Percentiles rank a stretch among this genome's conserved stretches.
Evolutionary conservation across 192 early-diverging fungal genomes (phyloP).

Genomic region (Backusella parvicylindrica): DNA sequence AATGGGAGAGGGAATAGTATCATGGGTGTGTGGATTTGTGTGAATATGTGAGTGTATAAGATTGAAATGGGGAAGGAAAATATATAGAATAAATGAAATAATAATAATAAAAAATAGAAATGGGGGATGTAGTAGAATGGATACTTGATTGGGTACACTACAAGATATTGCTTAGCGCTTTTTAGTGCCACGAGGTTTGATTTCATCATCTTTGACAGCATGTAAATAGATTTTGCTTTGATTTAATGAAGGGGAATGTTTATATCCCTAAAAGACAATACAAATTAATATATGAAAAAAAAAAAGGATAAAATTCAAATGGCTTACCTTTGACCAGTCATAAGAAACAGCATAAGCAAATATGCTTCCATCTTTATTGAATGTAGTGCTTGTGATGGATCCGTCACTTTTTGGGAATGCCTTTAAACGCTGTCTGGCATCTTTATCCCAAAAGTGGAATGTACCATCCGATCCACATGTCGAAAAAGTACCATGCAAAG

Average conservation of each 20-base stretch:
- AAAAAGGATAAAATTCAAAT: background rate
- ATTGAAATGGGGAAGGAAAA: background rate
- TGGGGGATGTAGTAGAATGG: background rate
- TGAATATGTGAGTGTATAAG: background rate
- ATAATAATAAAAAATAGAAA: too few relatives aligned
- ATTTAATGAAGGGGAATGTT: slow-evolving; percentile 59
- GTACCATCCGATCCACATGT: slow-evolving; percentile 85
- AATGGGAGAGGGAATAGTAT: background rate
- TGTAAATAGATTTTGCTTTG: slow-evolving; percentile 56
- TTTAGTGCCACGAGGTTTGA: slow-evolving; percentile 65
- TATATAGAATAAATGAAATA: background rate
- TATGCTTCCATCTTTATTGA: slow-evolving; percentile 74
- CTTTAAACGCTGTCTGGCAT: slow-evolving; percentile 83
- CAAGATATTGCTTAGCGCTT: slow-evolving; percentile 23
- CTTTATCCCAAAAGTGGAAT: slow-evolving; percentile 93
- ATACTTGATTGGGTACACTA: background rate
- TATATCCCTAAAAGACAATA: slow-evolving; percentile 13
- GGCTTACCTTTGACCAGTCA: slow-evolving; percentile 70
- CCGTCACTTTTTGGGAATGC: slow-evolving; percentile 58
- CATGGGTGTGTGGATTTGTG: background rate
- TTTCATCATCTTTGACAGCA: slow-evolving; percentile 70
- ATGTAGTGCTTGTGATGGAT: slow-evolving; percentile 68
- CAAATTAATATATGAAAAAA: background rate
- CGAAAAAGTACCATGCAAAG: slow-evolving; percentile 81
- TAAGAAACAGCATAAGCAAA: slow-evolving; percentile 94